These are phyloP conservation scores for Mediolabrus comicus DNA, from an alignment of 108 stramenopile genomes.

Conservation along the genomic window DNA sequence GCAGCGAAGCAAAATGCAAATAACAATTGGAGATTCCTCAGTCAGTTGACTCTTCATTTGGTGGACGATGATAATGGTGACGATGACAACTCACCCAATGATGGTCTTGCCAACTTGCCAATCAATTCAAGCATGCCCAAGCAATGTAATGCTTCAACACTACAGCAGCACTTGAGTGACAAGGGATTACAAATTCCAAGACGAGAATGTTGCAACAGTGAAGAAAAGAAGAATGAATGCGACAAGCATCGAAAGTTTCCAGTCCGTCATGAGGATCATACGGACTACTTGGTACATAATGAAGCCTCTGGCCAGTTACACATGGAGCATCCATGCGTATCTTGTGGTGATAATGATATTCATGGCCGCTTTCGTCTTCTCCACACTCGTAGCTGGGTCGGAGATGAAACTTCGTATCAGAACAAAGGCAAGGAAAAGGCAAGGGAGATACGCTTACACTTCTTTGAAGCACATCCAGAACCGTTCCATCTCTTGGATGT, in stretches of 20 bases:
- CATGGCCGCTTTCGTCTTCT: constrained; percentile 46
- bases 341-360: constrained; percentile 44
- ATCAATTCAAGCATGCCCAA: constrained; percentile 37
- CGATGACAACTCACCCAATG: not conserved
- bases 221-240: constrained; percentile 1
- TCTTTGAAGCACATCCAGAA: constrained; percentile 33
- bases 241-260: constrained; percentile 18
- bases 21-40: constrained; percentile 21
- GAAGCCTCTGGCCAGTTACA: constrained; percentile 39
- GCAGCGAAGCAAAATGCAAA: not conserved
- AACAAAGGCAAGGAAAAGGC: constrained; percentile 1
- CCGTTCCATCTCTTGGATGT: constrained; percentile 43
- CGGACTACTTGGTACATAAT: constrained; percentile 46
- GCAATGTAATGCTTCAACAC: constrained; percentile 19
- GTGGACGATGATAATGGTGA: constrained; percentile 2
- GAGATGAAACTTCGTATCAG: not conserved
- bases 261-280: constrained; percentile 53
- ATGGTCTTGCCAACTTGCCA: constrained; percentile 6
- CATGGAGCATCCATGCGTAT: constrained; percentile 52
- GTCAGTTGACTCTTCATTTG: constrained; percentile 23
- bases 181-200: constrained; percentile 15
- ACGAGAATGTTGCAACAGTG: not conserved
- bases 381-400: constrained; percentile 40
- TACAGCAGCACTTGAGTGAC: constrained; percentile 14
- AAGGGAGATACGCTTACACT: constrained; percentile 31